phyloP scores from a whole-genome alignment of 23 red algal species.

The Gracilaria vermiculophylla region DNA sequence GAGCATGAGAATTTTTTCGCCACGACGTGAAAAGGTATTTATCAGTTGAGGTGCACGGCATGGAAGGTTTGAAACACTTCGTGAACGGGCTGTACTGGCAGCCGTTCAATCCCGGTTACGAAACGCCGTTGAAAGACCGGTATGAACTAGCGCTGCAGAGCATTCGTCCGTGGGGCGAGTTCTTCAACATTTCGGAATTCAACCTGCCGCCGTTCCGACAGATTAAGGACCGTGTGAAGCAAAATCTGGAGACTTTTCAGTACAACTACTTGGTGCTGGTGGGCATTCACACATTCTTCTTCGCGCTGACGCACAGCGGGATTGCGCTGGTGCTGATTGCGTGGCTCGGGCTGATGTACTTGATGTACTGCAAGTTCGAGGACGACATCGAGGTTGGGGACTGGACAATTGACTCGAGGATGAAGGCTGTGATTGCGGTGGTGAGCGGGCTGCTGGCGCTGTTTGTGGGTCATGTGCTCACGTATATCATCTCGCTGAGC shows the following conservation, averaged over 20 bases:
- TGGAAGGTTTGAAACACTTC: constrained; percentile 7
- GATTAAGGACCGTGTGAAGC: constrained; percentile 35
- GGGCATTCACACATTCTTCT: constrained; percentile 23
- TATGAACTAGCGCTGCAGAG: constrained; percentile 46
- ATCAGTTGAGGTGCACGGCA: neutral
- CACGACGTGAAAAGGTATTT: neutral
- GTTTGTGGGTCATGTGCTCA: constrained; percentile 44
- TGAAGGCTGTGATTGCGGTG: constrained; percentile 42
- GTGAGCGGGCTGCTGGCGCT: constrained; percentile 38
- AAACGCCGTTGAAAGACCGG: constrained; percentile 68
- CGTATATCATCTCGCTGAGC: constrained; percentile 30
- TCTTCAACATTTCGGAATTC: constrained; percentile 61
- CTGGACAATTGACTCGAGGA: constrained; percentile 17
- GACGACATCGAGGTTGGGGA: constrained; percentile 57
- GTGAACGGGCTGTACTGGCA: constrained; percentile 51
- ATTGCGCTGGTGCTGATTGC: constrained; percentile 21
- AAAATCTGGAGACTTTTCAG: constrained; percentile 82
- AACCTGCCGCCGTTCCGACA: constrained; percentile 58
- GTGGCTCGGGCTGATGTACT: constrained; percentile 34
- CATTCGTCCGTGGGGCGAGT: constrained; percentile 76
- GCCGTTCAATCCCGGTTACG: constrained; percentile 63
- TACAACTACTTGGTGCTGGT: constrained; percentile 83
- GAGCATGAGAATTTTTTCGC: neutral
- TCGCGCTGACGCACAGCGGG: constrained; percentile 43
- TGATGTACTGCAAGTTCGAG: constrained; percentile 36